Evolutionary conservation across 2,329 filamentous ascomycete species (phyloP).

Genomic region (Microdochium bolleyi): DNA sequence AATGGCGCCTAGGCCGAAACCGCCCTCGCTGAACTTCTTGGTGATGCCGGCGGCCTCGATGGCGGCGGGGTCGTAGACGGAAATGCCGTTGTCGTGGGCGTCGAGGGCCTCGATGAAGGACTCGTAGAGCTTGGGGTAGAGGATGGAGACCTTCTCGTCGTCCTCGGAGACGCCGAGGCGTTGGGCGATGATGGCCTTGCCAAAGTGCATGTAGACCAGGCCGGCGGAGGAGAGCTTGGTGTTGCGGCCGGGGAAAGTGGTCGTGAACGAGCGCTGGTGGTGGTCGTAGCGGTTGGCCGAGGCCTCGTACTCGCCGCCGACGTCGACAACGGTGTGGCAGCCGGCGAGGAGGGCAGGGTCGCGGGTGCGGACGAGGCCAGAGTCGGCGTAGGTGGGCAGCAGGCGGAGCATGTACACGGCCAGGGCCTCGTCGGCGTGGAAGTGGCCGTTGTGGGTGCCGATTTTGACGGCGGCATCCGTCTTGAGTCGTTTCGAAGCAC

Average conservation of each 20-base stretch:
- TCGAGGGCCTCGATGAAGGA: constrained; percentile 94
- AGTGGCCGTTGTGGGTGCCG: constrained; percentile 96
- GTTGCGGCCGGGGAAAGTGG: constrained; percentile 71
- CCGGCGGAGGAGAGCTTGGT: constrained; percentile 94
- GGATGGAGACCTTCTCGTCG: constrained; percentile 58
- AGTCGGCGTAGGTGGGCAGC: constrained; percentile 70
- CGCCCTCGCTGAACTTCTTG: constrained; percentile 77
- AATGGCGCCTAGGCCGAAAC: constrained; percentile 76
- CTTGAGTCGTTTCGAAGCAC: constrained; percentile 76
- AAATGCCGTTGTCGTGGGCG: constrained; percentile 95
- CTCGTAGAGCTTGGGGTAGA: constrained; percentile 86
- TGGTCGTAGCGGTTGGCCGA: constrained; percentile 79
- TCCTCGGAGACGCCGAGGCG: constrained; percentile 46
- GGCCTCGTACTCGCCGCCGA: constrained; percentile 89
- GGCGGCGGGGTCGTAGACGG: constrained; percentile 65
- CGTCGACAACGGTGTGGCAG: constrained; percentile 95
- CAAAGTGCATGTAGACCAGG: constrained; percentile 93
- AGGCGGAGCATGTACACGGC: constrained; percentile 92
- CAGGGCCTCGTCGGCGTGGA: constrained; percentile 96
- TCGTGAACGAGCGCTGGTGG: constrained; percentile 86
- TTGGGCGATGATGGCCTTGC: constrained; percentile 69
- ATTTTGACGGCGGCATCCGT: constrained; percentile 59
- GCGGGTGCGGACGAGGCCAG: constrained; percentile 76
- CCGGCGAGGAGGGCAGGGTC: constrained; percentile 69
- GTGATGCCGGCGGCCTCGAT: constrained; percentile 63